Percentiles rank a stretch among this genome's conserved stretches.
Evolutionary conservation across 805 yeast species (phyloP).

Genomic region (Cyberlindnera maclurae): DNA sequence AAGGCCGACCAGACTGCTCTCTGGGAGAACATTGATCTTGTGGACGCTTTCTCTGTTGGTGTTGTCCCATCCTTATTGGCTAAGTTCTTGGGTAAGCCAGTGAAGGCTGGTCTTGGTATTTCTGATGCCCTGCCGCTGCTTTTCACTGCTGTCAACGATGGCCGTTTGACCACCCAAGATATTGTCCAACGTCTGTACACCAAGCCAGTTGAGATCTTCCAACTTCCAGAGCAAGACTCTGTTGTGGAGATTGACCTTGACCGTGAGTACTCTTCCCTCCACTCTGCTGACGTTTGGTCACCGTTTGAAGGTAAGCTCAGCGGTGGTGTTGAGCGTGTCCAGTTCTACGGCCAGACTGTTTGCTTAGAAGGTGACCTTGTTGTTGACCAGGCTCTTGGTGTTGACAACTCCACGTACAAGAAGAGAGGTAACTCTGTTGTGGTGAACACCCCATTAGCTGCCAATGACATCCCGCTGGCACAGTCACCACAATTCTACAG

Average conservation of each 20-base stretch:
- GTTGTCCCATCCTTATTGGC: constrained; percentile 69
- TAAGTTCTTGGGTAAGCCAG: constrained; percentile 50
- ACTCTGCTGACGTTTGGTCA: constrained; percentile 39
- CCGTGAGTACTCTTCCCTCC: constrained; percentile 43
- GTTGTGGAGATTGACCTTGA: constrained; percentile 79
- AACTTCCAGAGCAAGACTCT: constrained; percentile 74
- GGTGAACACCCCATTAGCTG: constrained; percentile 17
- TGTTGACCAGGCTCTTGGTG: constrained; percentile 54
- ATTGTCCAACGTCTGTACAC: constrained; percentile 68
- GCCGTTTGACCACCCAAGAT: constrained; percentile 64
- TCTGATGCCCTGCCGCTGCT: constrained; percentile 77
- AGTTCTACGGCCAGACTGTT: constrained; percentile 68
- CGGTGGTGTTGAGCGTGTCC: constrained; percentile 88
- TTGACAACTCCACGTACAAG: constrained; percentile 24
- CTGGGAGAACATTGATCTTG: constrained; percentile 64
- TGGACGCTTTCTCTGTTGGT: constrained; percentile 89
- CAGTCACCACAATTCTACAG: constrained; percentile 31
- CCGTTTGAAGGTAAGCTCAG: constrained; percentile 51
- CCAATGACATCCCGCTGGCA: constrained; percentile 26
- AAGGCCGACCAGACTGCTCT: constrained; percentile 72
- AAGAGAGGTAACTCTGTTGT: constrained; percentile 23
- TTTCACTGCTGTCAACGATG: constrained; percentile 70
- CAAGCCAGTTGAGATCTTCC: constrained; percentile 77
- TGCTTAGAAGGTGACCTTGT: constrained; percentile 77
- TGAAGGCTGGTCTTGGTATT: constrained; percentile 69